Evolutionary conservation across 495 filamentous ascomycete species (phyloP).

Genomic region (Chaetomium tenue): DNA sequence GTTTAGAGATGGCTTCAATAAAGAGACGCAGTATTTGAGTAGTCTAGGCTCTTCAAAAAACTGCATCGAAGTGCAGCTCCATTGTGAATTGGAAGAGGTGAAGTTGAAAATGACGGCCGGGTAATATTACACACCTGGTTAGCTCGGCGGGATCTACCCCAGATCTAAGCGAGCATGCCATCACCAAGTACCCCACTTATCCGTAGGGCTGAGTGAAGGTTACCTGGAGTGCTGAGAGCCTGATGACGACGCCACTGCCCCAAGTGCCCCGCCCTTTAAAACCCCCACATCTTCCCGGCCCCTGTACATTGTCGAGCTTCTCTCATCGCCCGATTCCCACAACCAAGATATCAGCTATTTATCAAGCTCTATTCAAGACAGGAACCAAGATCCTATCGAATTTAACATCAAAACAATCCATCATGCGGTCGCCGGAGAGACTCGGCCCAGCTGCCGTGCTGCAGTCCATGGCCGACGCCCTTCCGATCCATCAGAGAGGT

Average conservation of each 20-base stretch:
- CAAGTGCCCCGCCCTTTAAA: no score
- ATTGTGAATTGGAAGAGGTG: no score
- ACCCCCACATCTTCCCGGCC: background rate
- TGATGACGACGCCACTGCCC: background rate
- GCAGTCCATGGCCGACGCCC: slow-evolving; percentile 56
- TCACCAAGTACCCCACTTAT: background rate
- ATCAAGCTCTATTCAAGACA: background rate
- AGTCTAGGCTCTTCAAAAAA: no score
- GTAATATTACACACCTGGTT: no score
- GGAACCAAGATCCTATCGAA: background rate
- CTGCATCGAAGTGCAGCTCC: no score
- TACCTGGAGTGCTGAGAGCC: background rate
- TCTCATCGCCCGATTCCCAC: background rate
- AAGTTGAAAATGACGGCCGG: background rate
- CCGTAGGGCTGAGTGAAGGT: slow-evolving; percentile 1
- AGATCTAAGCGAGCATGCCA: no score
- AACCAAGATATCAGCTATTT: background rate
- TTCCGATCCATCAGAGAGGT: slow-evolving; percentile 51
- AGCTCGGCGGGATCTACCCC: background rate
- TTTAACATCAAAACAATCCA: background rate
- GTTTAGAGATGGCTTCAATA: background rate
- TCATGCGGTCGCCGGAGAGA: slow-evolving; percentile 32
- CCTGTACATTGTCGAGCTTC: background rate
- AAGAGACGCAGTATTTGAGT: no score
- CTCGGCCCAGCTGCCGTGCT: slow-evolving; percentile 47